A percentile compares a stretch with the other conserved stretches of the same genome.
phyloP scores from a whole-genome alignment of 139 green algal species.

The Volvox africanus region DNA sequence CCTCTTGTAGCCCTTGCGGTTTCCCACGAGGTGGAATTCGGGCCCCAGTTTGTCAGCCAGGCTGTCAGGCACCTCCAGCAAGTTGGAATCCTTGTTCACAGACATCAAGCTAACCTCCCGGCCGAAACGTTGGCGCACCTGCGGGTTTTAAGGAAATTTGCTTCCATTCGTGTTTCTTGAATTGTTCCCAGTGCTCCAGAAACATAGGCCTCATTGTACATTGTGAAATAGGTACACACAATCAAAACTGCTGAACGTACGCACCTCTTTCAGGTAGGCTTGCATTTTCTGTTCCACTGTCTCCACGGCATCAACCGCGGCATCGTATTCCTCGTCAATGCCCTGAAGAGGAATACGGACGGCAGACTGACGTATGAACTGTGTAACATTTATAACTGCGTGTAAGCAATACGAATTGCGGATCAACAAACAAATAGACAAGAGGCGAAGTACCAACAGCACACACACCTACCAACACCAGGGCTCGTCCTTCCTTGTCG shows the following conservation, averaged over 20 bases:
- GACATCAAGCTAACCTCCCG: slow-evolving; percentile 46
- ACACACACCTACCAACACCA: too few species aligned
- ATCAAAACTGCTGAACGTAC: not conserved
- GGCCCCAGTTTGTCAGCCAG: slow-evolving; percentile 48
- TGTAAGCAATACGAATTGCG: too few species aligned
- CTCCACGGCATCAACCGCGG: slow-evolving; percentile 61
- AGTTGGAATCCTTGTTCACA: slow-evolving; percentile 91
- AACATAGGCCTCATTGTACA: too few species aligned
- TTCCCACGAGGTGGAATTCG: slow-evolving; percentile 68
- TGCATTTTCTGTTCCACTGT: slow-evolving; percentile 70
- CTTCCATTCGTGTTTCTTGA: not conserved
- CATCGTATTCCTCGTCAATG: slow-evolving; percentile 84
- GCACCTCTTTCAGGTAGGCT: slow-evolving; percentile 71
- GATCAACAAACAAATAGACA: too few species aligned
- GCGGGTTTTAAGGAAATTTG: not conserved
- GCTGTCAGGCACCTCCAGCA: slow-evolving; percentile 90
- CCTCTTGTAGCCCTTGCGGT: slow-evolving; percentile 87
- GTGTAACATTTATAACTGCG: too few species aligned
- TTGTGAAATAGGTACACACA: too few species aligned
- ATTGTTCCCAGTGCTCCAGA: too few species aligned
- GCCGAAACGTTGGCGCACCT: slow-evolving; percentile 2
- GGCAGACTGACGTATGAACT: not conserved
- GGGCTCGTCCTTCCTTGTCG: too few species aligned
- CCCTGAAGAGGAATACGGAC: slow-evolving; percentile 54
- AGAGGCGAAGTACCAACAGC: too few species aligned